Conservation (phyloP, 169 alveolate species). For the Toxoplasma gondii region DNA sequence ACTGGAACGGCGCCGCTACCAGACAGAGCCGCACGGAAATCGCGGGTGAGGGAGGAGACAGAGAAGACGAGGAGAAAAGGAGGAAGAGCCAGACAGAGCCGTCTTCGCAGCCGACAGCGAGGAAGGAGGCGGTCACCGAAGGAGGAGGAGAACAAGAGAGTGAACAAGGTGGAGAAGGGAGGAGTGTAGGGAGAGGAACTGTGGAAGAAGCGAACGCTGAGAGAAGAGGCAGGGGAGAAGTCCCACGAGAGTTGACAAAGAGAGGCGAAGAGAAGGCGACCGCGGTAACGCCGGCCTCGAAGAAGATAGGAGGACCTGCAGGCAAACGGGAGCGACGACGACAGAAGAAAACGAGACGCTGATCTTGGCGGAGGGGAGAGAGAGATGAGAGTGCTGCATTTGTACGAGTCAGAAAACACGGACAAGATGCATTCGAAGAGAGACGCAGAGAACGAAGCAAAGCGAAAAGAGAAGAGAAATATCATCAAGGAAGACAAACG, state of each 20-base stretch:
- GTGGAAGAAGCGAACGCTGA: background rate
- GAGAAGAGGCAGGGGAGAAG: too few species aligned
- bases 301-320: background rate
- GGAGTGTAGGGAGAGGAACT: background rate
- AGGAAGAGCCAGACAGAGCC: slow-evolving; percentile 29
- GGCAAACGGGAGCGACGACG: background rate
- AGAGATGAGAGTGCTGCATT: background rate
- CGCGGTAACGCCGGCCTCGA: background rate
- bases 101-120: slow-evolving; percentile 23
- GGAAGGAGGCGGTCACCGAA: background rate
- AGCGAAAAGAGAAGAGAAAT: background rate
- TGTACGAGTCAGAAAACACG: background rate
- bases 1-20: background rate
- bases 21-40: background rate
- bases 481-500: background rate
- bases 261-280: background rate
- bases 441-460: too few species aligned
- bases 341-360: background rate
- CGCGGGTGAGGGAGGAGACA: background rate
- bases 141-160: background rate
- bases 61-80: background rate
- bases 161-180: background rate
- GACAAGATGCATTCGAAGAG: too few species aligned
- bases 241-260: too few species aligned
- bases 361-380: background rate